Percentiles rank a stretch among this genome's conserved stretches.
These are phyloP conservation scores for Phanerochaete carnosa DNA, from an alignment of 768 basidiomycete genomes.

Conservation along the genomic window DNA sequence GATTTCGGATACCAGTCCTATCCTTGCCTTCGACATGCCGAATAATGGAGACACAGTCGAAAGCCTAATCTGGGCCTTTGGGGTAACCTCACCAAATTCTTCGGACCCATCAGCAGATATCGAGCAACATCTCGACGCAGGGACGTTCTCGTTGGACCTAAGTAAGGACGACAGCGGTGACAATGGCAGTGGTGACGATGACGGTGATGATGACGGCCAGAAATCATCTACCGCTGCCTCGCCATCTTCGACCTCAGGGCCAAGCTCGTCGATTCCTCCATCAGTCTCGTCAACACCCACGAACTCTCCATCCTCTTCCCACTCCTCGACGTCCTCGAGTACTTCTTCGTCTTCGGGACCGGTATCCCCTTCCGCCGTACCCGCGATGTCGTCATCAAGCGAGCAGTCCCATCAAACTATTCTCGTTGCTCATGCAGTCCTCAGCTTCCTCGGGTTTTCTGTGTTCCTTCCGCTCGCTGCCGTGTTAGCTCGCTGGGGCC, in stretches of 20 bases:
- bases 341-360: constrained; percentile 8
- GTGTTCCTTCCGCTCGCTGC: constrained; percentile 52
- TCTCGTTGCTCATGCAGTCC: constrained; percentile 50
- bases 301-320: neutral
- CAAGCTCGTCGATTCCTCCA: neutral
- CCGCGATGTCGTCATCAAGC: constrained; percentile 9
- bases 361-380: constrained; percentile 11
- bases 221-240: neutral
- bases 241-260: neutral
- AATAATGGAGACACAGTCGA: constrained; percentile 25
- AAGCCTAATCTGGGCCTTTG: constrained; percentile 38
- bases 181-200: constrained; percentile 7
- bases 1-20: constrained; percentile 20
- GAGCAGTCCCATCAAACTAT: constrained; percentile 28
- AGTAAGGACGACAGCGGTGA: constrained; percentile 19
- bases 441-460: constrained; percentile 53
- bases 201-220: neutral
- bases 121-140: constrained; percentile 33
- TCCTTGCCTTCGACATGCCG: constrained; percentile 31
- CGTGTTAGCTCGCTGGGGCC: constrained; percentile 50
- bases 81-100: constrained; percentile 25
- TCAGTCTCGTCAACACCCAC: neutral
- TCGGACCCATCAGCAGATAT: constrained; percentile 29
- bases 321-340: constrained; percentile 10
- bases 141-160: constrained; percentile 32